Evolutionary conservation across 345 rosid genomes (phyloP).

Genomic region (Populus alba): DNA sequence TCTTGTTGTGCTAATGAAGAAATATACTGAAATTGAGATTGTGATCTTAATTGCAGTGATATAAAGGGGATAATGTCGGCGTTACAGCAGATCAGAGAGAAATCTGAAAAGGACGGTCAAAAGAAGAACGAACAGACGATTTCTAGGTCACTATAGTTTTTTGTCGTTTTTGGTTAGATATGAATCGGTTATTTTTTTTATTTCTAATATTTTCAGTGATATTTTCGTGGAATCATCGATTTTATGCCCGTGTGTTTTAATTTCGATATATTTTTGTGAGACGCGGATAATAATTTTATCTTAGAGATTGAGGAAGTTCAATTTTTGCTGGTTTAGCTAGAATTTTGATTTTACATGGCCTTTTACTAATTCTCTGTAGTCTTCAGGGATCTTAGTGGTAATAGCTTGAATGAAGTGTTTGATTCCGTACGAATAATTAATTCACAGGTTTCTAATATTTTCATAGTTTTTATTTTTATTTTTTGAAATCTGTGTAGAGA

Average conservation of each 20-base stretch:
- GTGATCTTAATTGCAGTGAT: conserved; percentile 49
- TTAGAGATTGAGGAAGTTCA: neutral
- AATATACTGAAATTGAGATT: neutral
- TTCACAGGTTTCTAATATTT: neutral
- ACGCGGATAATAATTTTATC: neutral
- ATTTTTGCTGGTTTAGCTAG: neutral
- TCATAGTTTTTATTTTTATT: neutral
- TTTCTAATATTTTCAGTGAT: neutral
- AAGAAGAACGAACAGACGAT: conserved; percentile 87
- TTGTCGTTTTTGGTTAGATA: neutral
- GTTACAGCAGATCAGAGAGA: conserved; percentile 71
- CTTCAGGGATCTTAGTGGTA: neutral
- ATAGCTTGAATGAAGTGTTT: neutral
- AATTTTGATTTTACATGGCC: neutral
- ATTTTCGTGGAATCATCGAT: neutral
- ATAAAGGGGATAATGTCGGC: conserved; percentile 79
- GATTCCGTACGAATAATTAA: neutral
- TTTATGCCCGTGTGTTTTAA: neutral
- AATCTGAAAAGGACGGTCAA: conserved; percentile 67
- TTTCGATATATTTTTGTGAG: neutral
- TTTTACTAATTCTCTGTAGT: too few relatives aligned
- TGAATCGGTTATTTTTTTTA: neutral
- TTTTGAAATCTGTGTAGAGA: neutral
- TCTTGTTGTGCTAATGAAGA: neutral
- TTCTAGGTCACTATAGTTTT: conserved; percentile 46